Base-by-base conservation (phyloP, 179 eudicot species). In the Spergularia azorica region DNA sequence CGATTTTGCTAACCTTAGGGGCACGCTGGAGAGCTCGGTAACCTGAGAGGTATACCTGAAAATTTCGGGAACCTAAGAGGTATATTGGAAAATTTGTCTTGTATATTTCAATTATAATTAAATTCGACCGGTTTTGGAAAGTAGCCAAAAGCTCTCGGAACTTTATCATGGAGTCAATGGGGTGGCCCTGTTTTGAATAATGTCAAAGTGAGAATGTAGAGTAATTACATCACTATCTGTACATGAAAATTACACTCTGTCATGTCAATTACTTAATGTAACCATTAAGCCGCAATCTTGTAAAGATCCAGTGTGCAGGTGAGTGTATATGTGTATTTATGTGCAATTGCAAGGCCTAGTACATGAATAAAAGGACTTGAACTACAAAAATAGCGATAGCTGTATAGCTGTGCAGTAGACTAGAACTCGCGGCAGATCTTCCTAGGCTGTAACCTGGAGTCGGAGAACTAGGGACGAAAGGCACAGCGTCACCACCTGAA, bases 401-500 rank as follows among this genome's bases (percentile, higher is more conserved):
- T 7, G 59, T 16, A 65, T 51, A 61, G 69, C 54, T 16, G 16
- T 55, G 74, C n/a, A 6, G 32, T 32, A 76, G 51, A 43, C 63
- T 67, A 60, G 75, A 67, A 52, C 62, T 0, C 26, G 52, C n/a
- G 67, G 38, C 41, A 67, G 83, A 72, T 71, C 12, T 52, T 2
- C 10, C 8, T 20, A 17, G 2, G 2, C 16, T 9, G 14, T 54
- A 14, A 46, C 3, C 6, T n/a, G 66, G 20, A 15, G 16, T 7
- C 2, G 50, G n/a, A 16, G 56, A 9, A 52, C 17, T 57, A 21
- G 78, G 74, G 66, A 57, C 50, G 6, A 50, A 48, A 48, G 66
- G 51, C 46, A 79, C 75, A 36, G 58, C 62, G 54, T 83, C 85
- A 72, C 79, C 80, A 79, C 85, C 85, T 83, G 71, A 71, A 41